A percentile compares a stretch with the other conserved stretches of the same genome.
These are phyloP conservation scores for Metarhizium sp. DNA, from an alignment of 2,329 filamentous ascomycete species.

Conservation along the genomic window DNA sequence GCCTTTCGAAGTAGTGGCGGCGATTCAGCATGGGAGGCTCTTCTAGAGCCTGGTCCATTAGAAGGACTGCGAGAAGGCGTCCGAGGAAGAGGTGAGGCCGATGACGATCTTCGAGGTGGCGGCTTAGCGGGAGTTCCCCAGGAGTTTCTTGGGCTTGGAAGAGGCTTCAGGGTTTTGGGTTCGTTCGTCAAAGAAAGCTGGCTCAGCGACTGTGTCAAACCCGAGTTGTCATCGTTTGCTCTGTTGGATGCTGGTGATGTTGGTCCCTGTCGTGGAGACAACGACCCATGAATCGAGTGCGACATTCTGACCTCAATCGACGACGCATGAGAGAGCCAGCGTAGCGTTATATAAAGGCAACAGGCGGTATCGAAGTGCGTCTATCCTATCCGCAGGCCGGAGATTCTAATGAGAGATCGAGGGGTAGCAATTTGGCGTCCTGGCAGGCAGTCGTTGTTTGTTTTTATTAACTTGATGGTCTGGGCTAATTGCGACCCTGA, in stretches of 20 bases:
- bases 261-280: slow-evolving; percentile 1
- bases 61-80: slow-evolving; percentile 33
- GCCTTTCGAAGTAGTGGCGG: slow-evolving; percentile 45
- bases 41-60: slow-evolving; percentile 31
- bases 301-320: slow-evolving; percentile 4
- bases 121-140: slow-evolving; percentile 27
- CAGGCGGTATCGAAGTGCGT: neutral
- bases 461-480: neutral
- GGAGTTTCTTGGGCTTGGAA: slow-evolving; percentile 12
- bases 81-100: slow-evolving; percentile 28
- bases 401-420: neutral
- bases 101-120: slow-evolving; percentile 25
- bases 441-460: neutral
- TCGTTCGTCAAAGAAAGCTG: slow-evolving; percentile 33
- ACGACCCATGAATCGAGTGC: neutral
- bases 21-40: slow-evolving; percentile 37
- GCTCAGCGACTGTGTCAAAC: slow-evolving; percentile 31
- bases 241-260: neutral
- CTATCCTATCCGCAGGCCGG: neutral
- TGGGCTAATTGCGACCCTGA: neutral
- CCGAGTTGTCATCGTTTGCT: slow-evolving; percentile 14
- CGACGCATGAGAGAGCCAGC: slow-evolving; percentile 2
- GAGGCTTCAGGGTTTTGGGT: slow-evolving; percentile 15
- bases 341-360: neutral
- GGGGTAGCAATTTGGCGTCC: neutral